Evolutionary conservation across 75 land plant species (phyloP).

Genomic region (Isoetes taiwanensis): DNA sequence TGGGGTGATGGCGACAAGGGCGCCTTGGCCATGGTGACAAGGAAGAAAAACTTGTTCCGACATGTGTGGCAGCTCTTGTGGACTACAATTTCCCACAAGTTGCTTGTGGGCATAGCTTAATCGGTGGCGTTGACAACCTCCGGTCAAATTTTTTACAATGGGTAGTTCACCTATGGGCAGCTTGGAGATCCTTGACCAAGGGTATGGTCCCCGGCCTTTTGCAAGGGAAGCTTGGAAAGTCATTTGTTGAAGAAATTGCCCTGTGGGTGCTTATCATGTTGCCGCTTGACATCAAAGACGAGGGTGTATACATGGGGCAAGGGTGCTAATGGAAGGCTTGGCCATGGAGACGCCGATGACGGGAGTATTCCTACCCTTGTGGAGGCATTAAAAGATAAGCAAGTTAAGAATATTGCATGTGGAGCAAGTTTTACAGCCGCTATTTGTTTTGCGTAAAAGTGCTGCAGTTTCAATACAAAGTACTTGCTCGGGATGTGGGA

Average conservation of each 20-base stretch:
- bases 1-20: conserved; percentile 93
- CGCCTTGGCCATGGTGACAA: conserved; percentile 82
- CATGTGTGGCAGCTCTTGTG: conserved; percentile 68
- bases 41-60: conserved; percentile 59
- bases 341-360: conserved; percentile 55
- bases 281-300: conserved; percentile 38
- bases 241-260: conserved; percentile 38
- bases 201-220: conserved; percentile 40
- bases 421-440: conserved; percentile 46
- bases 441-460: conserved; percentile 45
- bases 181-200: conserved; percentile 46
- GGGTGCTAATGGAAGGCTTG: conserved; percentile 56
- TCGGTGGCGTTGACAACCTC: conserved; percentile 60
- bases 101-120: conserved; percentile 67
- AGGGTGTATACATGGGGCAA: conserved; percentile 62
- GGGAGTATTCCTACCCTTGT: conserved; percentile 36
- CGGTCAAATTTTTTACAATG: conserved; percentile 60
- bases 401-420: conserved; percentile 40
- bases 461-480: conserved; percentile 41
- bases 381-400: conserved; percentile 46
- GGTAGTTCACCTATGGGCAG: conserved; percentile 57
- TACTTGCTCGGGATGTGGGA: conserved; percentile 41
- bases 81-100: conserved; percentile 69
- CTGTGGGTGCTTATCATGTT: conserved; percentile 58
- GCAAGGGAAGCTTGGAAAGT: conserved; percentile 33